Conservation (phyloP, 495 filamentous ascomycete genomes). For the Lasiosphaeriaceae sp. region DNA sequence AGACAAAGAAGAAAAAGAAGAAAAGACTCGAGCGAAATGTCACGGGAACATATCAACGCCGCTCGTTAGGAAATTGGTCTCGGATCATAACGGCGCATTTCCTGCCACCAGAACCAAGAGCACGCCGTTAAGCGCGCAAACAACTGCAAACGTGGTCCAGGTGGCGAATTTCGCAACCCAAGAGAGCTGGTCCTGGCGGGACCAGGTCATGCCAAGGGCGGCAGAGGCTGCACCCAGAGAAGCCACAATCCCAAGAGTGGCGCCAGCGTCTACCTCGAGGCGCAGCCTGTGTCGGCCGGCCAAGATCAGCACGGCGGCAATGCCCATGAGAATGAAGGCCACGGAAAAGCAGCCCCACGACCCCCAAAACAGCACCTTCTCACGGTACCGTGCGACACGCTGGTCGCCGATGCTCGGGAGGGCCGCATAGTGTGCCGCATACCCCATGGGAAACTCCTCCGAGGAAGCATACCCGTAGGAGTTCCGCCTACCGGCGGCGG, state of each 20-base stretch:
- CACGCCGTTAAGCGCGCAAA: constrained; percentile 49
- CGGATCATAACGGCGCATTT: constrained; percentile 29
- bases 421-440: constrained; percentile 39
- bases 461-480: constrained; percentile 28
- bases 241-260: constrained; percentile 53
- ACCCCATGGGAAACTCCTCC: constrained; percentile 35
- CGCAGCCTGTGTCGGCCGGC: constrained; percentile 51
- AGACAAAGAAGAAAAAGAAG: not conserved
- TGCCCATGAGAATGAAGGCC: constrained; percentile 48
- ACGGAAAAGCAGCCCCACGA: constrained; percentile 42
- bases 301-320: constrained; percentile 50
- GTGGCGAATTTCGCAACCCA: constrained; percentile 41
- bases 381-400: constrained; percentile 36
- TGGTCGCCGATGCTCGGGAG: constrained; percentile 42
- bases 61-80: not conserved
- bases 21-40: not conserved
- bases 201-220: constrained; percentile 48
- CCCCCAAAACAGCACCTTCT: constrained; percentile 42
- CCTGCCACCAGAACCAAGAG: constrained; percentile 46
- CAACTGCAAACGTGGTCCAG: constrained; percentile 38
- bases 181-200: constrained; percentile 37
- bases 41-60: not conserved
- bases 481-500: constrained; percentile 17
- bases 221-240: constrained; percentile 52
- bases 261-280: constrained; percentile 57